phyloP scores from a whole-genome alignment of 352 stramenopile species.

The Globisporangium iwayamae region DNA sequence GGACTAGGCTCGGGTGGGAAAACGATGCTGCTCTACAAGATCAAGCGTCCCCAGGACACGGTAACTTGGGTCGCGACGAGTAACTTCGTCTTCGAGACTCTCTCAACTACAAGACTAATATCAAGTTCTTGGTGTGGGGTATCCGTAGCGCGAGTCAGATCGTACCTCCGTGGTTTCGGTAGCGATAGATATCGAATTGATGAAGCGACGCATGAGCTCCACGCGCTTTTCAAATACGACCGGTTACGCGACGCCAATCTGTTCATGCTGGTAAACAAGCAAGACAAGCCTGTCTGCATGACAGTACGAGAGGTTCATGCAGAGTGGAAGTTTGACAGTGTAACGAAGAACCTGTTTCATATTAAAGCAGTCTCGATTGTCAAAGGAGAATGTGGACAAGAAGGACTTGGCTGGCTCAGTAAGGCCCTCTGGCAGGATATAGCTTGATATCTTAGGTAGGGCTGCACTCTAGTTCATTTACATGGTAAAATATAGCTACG shows the following conservation, averaged over 20 bases:
- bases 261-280: slow-evolving; percentile 54
- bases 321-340: slow-evolving; percentile 29
- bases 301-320: slow-evolving; percentile 26
- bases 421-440: slow-evolving; percentile 25
- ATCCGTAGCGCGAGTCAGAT: not conserved
- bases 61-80: not conserved
- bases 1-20: not conserved
- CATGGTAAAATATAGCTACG: too few relatives aligned
- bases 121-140: not conserved
- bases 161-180: not conserved
- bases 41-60: not conserved
- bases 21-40: not conserved
- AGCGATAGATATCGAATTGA: slow-evolving; percentile 44
- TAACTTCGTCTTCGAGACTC: not conserved
- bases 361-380: slow-evolving; percentile 32
- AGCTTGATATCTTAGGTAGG: not conserved
- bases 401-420: slow-evolving; percentile 49
- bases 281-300: slow-evolving; percentile 34
- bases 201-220: slow-evolving; percentile 39
- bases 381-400: slow-evolving; percentile 34
- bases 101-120: not conserved
- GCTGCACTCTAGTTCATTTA: too few relatives aligned
- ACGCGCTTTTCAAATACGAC: slow-evolving; percentile 37
- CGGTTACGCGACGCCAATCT: slow-evolving; percentile 38
- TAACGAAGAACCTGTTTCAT: slow-evolving; percentile 33